phyloP scores from a whole-genome alignment of 192 early-diverging fungal genomes.

The Dimargaris xerosporica region DNA sequence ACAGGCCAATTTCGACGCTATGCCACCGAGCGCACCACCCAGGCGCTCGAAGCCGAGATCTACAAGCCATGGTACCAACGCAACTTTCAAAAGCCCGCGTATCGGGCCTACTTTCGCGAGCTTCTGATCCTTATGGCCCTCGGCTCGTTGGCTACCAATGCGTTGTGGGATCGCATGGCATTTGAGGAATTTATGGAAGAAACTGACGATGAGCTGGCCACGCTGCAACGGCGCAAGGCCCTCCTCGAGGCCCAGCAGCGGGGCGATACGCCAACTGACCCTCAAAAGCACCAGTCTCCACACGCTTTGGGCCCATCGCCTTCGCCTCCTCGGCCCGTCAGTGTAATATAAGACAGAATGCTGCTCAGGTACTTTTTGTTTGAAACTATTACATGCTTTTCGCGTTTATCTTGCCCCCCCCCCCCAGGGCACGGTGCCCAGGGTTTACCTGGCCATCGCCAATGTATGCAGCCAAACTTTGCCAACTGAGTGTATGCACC shows the following conservation, averaged over 20 bases:
- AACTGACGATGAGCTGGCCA: background rate
- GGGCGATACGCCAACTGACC: no score
- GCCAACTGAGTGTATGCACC: no score
- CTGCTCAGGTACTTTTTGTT: no score
- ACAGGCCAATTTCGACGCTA: background rate
- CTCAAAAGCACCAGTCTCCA: no score
- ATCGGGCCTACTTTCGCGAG: background rate
- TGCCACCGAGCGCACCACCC: background rate
- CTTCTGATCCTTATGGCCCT: background rate
- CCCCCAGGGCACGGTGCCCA: no score
- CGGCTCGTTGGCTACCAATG: conserved; percentile 7
- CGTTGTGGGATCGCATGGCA: conserved; percentile 7
- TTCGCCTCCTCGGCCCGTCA: no score
- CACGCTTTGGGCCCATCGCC: no score
- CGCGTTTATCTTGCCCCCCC: no score
- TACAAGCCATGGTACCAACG: conserved; percentile 11
- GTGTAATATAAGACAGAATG: no score
- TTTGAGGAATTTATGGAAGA: background rate
- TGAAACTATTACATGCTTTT: no score
- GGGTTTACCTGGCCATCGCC: no score
- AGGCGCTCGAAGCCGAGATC: conserved; percentile 8
- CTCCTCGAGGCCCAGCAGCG: background rate
- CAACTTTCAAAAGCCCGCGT: background rate
- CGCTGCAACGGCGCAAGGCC: background rate
- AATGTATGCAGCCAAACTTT: no score